These are phyloP conservation scores for Chlamydomonas incerta DNA, from an alignment of 139 green algal species.

Conservation along the genomic window DNA sequence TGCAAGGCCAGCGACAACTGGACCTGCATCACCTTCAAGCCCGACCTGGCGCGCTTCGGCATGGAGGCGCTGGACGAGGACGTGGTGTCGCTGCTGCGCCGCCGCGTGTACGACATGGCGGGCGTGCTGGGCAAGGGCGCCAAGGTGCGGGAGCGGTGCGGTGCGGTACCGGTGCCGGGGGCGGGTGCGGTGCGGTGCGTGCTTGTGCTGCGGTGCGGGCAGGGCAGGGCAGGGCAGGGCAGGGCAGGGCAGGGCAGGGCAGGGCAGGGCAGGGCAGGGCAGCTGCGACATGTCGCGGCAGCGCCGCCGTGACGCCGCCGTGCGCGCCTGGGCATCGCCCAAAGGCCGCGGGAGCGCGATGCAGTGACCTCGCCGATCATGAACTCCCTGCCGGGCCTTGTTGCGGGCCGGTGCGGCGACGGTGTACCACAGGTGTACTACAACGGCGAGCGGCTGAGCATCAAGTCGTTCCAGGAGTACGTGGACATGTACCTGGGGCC, in stretches of 20 bases:
- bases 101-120: constrained; percentile 96
- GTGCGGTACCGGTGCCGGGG: too few species aligned
- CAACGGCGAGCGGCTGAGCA: constrained; percentile 84
- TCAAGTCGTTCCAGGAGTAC: constrained; percentile 97
- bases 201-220: too few species aligned
- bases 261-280: too few species aligned
- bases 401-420: not conserved
- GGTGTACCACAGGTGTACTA: constrained; percentile 79
- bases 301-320: too few species aligned
- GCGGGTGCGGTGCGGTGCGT: too few species aligned
- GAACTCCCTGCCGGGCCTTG: not conserved
- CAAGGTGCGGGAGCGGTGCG: constrained; percentile 91
- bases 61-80: constrained; percentile 91
- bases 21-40: constrained; percentile 96
- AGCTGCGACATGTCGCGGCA: too few species aligned
- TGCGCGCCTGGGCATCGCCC: too few species aligned
- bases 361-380: too few species aligned
- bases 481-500: constrained; percentile 93
- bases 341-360: too few species aligned
- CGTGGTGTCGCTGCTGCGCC: constrained; percentile 92
- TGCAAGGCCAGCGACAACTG: constrained; percentile 96
- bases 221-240: too few species aligned
- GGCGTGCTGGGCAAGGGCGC: constrained; percentile 92
- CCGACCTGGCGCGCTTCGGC: constrained; percentile 96
- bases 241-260: too few species aligned